Percentiles rank a stretch among this genome's conserved stretches.
Evolutionary conservation across 1,139 yeast species (phyloP).

Genomic region (Arxiozyma slooffiae): DNA sequence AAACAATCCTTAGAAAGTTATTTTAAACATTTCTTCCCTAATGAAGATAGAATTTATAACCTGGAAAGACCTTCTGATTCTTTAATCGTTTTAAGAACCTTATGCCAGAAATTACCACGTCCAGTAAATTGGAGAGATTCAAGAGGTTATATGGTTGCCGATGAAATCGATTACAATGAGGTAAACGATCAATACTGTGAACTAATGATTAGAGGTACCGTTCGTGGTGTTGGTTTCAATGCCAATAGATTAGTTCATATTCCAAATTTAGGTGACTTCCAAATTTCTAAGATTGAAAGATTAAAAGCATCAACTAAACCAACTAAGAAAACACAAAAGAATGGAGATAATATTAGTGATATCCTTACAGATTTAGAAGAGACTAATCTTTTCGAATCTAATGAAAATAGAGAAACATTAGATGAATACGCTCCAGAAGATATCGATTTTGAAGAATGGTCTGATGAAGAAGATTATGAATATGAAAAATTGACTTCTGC

Average conservation of each 20-base stretch:
- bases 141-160: conserved; percentile 80
- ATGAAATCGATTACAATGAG: conserved; percentile 43
- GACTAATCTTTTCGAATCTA: conserved; percentile 33
- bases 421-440: conserved; percentile 60
- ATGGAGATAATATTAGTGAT: conserved; percentile 11
- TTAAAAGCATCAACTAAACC: conserved; percentile 24
- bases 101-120: conserved; percentile 83
- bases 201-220: conserved; percentile 66
- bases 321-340: conserved; percentile 8
- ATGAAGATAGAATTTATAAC: conserved; percentile 65
- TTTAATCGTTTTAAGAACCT: conserved; percentile 54
- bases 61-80: conserved; percentile 62
- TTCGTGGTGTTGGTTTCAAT: conserved; percentile 78
- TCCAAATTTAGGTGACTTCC: conserved; percentile 86
- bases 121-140: conserved; percentile 85
- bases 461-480: conserved; percentile 36
- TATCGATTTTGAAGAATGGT: conserved; percentile 42
- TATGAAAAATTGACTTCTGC: conserved; percentile 45
- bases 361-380: conserved; percentile 17
- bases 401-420: conserved; percentile 51
- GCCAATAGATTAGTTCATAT: conserved; percentile 71
- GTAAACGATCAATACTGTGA: conserved; percentile 27
- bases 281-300: conserved; percentile 57
- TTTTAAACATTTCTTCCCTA: conserved; percentile 85
- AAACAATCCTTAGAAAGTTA: conserved; percentile 73